These are phyloP conservation scores for Solanum virginianum DNA, from an alignment of 257 asterid genomes.

Conservation along the genomic window DNA sequence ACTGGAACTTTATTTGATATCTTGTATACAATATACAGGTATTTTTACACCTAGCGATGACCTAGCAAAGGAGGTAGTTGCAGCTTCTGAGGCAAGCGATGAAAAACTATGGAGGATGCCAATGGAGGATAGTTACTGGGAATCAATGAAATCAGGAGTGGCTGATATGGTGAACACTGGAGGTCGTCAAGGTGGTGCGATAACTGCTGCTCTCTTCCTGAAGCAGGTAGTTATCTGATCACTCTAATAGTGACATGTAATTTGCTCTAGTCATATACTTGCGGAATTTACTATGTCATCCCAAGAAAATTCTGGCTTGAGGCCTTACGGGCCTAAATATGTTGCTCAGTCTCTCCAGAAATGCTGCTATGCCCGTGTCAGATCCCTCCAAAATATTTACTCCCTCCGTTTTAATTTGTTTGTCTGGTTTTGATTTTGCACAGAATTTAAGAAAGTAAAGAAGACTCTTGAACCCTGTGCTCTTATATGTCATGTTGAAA, in stretches of 20 bases:
- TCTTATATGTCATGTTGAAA: not conserved
- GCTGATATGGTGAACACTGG: constrained; percentile 99
- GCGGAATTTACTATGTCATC: not conserved
- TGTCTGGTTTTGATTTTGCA: not conserved
- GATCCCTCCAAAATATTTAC: not conserved
- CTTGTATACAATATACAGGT: constrained; percentile 30
- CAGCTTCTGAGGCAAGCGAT: constrained; percentile 72
- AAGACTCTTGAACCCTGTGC: not conserved
- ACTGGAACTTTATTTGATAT: not conserved
- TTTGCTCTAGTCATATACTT: not conserved
- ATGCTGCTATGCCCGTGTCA: not conserved
- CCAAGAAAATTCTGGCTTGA: not conserved
- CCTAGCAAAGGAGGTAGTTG: constrained; percentile 71
- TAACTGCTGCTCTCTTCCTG: constrained; percentile 95
- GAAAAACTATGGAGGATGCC: constrained; percentile 98
- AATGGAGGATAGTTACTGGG: constrained; percentile 95
- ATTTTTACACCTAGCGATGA: constrained; percentile 79
- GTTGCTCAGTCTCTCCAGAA: not conserved
- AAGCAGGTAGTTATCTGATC: constrained; percentile 55
- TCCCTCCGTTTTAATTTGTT: not conserved
- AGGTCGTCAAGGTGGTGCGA: constrained; percentile 88
- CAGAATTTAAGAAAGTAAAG: not conserved
- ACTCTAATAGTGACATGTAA: not conserved
- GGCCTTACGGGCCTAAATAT: not conserved
- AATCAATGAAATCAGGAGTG: constrained; percentile 85